Evolutionary conservation across 2,329 filamentous ascomycete species (phyloP).

Genomic region (Aspergillus brasiliensis): DNA sequence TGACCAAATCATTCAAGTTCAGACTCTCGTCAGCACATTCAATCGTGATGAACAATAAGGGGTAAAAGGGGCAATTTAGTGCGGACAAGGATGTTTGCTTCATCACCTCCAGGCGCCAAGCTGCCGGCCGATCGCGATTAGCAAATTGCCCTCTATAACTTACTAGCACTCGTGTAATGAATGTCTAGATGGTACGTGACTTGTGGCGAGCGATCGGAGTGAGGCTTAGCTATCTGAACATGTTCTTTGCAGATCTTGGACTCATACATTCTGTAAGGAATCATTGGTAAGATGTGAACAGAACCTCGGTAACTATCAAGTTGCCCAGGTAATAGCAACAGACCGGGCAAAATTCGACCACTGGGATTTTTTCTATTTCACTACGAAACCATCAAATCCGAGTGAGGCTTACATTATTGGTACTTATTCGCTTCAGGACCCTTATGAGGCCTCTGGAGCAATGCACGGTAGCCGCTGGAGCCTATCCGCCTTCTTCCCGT

Average conservation of each 20-base stretch:
- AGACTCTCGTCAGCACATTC: neutral
- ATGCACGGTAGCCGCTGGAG: slow-evolving; percentile 1
- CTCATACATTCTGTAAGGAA: neutral
- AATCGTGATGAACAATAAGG: slow-evolving; percentile 3
- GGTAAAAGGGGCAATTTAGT: slow-evolving; percentile 16
- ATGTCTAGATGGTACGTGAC: neutral
- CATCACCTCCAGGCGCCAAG: neutral
- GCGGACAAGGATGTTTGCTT: slow-evolving; percentile 1
- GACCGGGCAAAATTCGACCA: neutral
- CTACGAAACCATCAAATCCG: neutral
- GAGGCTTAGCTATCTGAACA: neutral
- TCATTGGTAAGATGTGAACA: neutral
- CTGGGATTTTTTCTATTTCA: neutral
- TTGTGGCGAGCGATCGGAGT: neutral
- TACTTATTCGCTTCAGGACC: neutral
- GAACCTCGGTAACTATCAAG: neutral
- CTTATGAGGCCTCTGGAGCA: neutral
- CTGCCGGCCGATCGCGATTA: slow-evolving; percentile 11
- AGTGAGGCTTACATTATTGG: neutral
- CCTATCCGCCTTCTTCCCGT: neutral
- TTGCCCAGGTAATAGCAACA: neutral
- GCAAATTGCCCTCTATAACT: slow-evolving; percentile 13
- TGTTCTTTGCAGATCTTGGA: neutral
- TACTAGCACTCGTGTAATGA: too few species aligned
- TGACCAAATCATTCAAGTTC: neutral